Evolutionary conservation across 148 eudicot genomes (phyloP).

Genomic region (Spergularia marina): DNA sequence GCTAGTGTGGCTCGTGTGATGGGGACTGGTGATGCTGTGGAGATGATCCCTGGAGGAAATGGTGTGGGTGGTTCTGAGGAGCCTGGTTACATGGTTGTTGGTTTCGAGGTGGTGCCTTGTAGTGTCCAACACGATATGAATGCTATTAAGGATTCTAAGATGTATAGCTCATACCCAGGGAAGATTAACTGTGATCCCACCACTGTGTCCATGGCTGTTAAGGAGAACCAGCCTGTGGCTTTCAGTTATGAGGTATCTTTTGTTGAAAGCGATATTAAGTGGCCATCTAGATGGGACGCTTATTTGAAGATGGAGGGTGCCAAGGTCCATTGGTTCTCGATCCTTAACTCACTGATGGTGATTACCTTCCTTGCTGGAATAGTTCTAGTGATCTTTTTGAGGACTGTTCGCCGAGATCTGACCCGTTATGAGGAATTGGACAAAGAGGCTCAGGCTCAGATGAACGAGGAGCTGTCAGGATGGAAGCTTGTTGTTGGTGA

Average conservation of each 20-base stretch:
- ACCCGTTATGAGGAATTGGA: constrained; percentile 59
- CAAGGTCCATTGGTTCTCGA: constrained; percentile 61
- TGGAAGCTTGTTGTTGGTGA: constrained; percentile 82
- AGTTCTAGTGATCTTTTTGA: constrained; percentile 54
- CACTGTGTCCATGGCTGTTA: constrained; percentile 20
- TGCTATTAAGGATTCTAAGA: constrained; percentile 39
- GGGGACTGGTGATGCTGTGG: constrained; percentile 71
- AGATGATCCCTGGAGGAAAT: constrained; percentile 62
- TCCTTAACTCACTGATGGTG: constrained; percentile 58
- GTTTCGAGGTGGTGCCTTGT: constrained; percentile 66
- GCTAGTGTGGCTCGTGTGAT: constrained; percentile 68
- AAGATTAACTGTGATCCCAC: too few species aligned
- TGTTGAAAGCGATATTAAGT: constrained; percentile 54
- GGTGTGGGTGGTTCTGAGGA: constrained; percentile 50
- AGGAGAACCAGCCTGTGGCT: constrained; percentile 48
- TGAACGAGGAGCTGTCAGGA: constrained; percentile 69
- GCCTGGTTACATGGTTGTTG: constrained; percentile 55
- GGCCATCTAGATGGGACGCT: constrained; percentile 79
- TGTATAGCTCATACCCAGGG: not conserved
- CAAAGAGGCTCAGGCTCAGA: constrained; percentile 69
- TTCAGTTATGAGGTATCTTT: constrained; percentile 65
- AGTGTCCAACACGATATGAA: constrained; percentile 55
- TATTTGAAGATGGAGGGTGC: constrained; percentile 64
- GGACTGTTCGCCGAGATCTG: constrained; percentile 64
- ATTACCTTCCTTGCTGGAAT: constrained; percentile 65